A percentile compares a stretch with the other conserved stretches of the same genome.
Conservation (phyloP, 345 rosid genomes). For the Euphorbia peplus region DNA sequence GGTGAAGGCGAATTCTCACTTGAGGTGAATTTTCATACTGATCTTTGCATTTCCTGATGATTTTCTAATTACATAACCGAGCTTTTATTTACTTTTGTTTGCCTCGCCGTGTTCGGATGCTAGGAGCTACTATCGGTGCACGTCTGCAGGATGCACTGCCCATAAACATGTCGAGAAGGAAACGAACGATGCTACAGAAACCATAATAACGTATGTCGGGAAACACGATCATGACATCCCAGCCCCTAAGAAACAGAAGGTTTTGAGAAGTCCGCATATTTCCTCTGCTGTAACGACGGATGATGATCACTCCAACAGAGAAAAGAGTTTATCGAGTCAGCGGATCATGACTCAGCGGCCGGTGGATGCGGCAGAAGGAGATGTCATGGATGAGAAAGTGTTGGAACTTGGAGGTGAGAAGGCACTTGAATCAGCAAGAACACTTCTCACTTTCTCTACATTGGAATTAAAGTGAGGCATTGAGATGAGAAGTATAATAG, state of each 20-base stretch:
- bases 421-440: slow-evolving; percentile 29
- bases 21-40: slow-evolving; percentile 8
- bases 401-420: slow-evolving; percentile 28
- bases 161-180: slow-evolving; percentile 29
- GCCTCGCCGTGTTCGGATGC: background rate
- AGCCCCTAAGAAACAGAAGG: slow-evolving; percentile 13
- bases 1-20: slow-evolving; percentile 25
- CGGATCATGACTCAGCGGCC: background rate
- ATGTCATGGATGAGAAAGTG: slow-evolving; percentile 20
- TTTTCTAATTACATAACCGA: background rate
- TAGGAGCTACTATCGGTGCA: slow-evolving; percentile 36
- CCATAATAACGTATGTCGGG: slow-evolving; percentile 19
- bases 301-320: background rate
- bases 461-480: slow-evolving; percentile 13
- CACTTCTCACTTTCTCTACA: slow-evolving; percentile 22
- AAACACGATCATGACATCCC: slow-evolving; percentile 29
- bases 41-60: background rate
- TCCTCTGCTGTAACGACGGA: background rate
- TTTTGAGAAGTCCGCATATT: slow-evolving; percentile 2
- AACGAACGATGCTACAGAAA: slow-evolving; percentile 5
- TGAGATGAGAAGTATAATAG: background rate
- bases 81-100: background rate
- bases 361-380: slow-evolving; percentile 1
- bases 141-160: slow-evolving; percentile 27
- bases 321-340: background rate